Conservation (phyloP, 257 asterid genomes). For the Jasminum sambac region DNA sequence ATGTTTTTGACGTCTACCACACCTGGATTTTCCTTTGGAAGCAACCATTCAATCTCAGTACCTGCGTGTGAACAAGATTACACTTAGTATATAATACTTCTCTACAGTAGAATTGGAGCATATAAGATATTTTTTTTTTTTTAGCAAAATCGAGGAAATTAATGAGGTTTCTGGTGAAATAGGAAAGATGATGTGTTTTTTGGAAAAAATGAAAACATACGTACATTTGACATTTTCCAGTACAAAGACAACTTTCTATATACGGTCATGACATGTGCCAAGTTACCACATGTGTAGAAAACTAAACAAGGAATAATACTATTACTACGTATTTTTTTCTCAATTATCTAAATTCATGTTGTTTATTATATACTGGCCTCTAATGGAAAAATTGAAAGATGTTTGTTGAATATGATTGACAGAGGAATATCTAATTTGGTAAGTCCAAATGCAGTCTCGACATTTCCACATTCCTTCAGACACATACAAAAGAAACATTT, state of each 20-base stretch:
- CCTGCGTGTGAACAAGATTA: constrained; percentile 13
- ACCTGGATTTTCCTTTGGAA: constrained; percentile 1
- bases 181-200: too few species aligned
- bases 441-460: constrained; percentile 52
- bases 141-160: too few species aligned
- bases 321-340: background rate
- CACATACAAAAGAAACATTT: constrained; percentile 6
- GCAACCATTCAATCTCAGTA: constrained; percentile 19
- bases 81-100: background rate
- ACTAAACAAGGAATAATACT: too few species aligned
- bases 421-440: constrained; percentile 39
- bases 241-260: too few species aligned
- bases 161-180: too few species aligned
- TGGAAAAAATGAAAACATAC: too few species aligned
- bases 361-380: constrained; percentile 39
- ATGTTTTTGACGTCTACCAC: constrained; percentile 38
- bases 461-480: constrained; percentile 56
- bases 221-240: too few species aligned
- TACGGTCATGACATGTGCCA: too few species aligned
- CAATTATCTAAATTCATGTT: background rate
- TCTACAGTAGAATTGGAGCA: too few species aligned
- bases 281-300: too few species aligned
- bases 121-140: too few species aligned
- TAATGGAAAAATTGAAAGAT: constrained; percentile 26
- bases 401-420: constrained; percentile 33